Conservation (phyloP, 192 early-diverging fungal species). For the Dimargaris cristalligena region DNA sequence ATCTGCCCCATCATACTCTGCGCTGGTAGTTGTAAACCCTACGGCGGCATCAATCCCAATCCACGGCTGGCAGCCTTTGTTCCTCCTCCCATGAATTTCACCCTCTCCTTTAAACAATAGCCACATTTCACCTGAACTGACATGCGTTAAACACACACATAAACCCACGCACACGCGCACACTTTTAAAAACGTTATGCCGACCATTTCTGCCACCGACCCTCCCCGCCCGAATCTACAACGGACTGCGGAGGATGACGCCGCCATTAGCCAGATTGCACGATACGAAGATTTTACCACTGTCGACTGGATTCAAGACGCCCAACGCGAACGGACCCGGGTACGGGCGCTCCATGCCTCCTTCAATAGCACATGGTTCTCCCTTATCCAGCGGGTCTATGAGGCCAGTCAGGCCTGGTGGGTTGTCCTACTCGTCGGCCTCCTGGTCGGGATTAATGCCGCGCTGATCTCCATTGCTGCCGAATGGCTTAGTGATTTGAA, state of each 20-base stretch:
- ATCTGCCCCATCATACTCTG: too few relatives aligned
- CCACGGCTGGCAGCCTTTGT: too few relatives aligned
- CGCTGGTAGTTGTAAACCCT: too few relatives aligned
- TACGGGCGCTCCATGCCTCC: slow-evolving; percentile 21
- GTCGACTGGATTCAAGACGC: slow-evolving; percentile 54
- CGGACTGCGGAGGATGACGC: slow-evolving; percentile 4
- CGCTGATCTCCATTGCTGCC: slow-evolving; percentile 73
- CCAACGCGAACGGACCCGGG: slow-evolving; percentile 36
- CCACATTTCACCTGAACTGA: too few relatives aligned
- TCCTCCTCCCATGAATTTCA: too few relatives aligned
- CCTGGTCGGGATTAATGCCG: slow-evolving; percentile 66
- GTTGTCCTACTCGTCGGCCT: slow-evolving; percentile 64
- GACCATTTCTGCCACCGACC: not conserved
- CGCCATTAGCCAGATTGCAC: not conserved
- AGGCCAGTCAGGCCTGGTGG: slow-evolving; percentile 70
- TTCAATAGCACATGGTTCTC: slow-evolving; percentile 31
- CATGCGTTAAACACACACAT: too few relatives aligned
- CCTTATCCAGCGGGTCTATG: slow-evolving; percentile 34
- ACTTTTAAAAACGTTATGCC: too few relatives aligned
- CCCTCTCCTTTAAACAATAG: too few relatives aligned
- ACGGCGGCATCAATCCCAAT: too few relatives aligned
- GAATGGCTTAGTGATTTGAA: slow-evolving; percentile 86
- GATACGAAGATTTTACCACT: slow-evolving; percentile 10
- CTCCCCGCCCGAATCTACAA: not conserved
- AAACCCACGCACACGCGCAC: too few relatives aligned